Evolutionary conservation across 2,329 filamentous ascomycete genomes (phyloP).

Genomic region (Ophiostoma angusticollis): DNA sequence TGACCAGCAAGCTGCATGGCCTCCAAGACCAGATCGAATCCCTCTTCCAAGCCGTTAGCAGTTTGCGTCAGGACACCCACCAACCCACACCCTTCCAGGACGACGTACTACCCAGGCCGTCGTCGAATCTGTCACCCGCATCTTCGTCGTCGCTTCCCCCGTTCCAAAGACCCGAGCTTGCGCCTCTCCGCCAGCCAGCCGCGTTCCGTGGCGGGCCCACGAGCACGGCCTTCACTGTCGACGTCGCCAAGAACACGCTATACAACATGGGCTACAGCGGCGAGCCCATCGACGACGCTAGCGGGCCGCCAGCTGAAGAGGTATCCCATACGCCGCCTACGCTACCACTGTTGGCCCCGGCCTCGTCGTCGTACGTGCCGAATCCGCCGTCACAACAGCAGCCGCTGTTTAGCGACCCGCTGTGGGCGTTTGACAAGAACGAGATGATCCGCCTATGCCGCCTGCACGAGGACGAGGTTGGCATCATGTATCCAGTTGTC

Average conservation of each 20-base stretch:
- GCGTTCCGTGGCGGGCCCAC: slow-evolving; percentile 68
- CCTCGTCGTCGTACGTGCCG: slow-evolving; percentile 21
- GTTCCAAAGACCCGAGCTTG: slow-evolving; percentile 30
- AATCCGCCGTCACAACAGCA: slow-evolving; percentile 10
- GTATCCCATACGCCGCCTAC: slow-evolving; percentile 23
- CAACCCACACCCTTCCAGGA: slow-evolving; percentile 33
- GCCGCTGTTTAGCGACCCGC: slow-evolving; percentile 45
- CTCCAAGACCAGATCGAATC: slow-evolving; percentile 77
- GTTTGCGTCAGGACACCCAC: slow-evolving; percentile 45
- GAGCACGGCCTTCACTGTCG: slow-evolving; percentile 71
- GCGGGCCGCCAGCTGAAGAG: slow-evolving; percentile 25
- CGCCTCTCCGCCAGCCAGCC: slow-evolving; percentile 39
- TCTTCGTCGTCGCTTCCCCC: slow-evolving; percentile 31
- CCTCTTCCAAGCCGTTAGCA: slow-evolving; percentile 59
- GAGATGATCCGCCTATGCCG: slow-evolving; percentile 69
- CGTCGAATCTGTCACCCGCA: slow-evolving; percentile 26
- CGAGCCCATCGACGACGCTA: slow-evolving; percentile 46
- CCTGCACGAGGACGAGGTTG: slow-evolving; percentile 80
- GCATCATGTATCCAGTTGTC: slow-evolving; percentile 81
- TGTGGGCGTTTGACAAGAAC: slow-evolving; percentile 65
- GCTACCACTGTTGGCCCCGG: slow-evolving; percentile 22
- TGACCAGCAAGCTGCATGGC: slow-evolving; percentile 58
- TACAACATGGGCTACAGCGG: slow-evolving; percentile 78
- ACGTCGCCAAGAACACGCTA: slow-evolving; percentile 75
- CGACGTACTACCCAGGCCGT: slow-evolving; percentile 24